phyloP scores from a whole-genome alignment of 345 rosid genomes.

The Linum lewisii region DNA sequence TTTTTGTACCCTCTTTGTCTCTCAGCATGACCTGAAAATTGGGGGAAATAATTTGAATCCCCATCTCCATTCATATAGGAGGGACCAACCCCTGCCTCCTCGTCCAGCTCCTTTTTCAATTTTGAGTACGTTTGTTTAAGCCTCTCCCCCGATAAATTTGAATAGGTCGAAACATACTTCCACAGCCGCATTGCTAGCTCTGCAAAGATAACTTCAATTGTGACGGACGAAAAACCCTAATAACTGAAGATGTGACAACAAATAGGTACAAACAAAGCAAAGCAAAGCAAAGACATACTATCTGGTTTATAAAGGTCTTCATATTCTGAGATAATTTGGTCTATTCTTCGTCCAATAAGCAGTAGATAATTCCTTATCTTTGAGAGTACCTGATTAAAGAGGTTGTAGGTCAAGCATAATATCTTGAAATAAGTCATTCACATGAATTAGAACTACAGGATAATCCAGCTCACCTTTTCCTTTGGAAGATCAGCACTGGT shows the following conservation, averaged over 20 bases:
- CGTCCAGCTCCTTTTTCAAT: slow-evolving; percentile 69
- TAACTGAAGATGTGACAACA: not conserved
- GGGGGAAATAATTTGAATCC: slow-evolving; percentile 34
- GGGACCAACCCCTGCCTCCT: slow-evolving; percentile 63
- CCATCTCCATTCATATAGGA: slow-evolving; percentile 50
- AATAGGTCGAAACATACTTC: slow-evolving; percentile 92
- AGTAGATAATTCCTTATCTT: slow-evolving; percentile 89
- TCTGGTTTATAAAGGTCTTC: slow-evolving; percentile 70
- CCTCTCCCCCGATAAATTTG: slow-evolving; percentile 83
- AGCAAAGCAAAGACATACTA: slow-evolving; percentile 40
- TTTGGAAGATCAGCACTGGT: slow-evolving; percentile 97
- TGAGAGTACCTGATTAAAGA: slow-evolving; percentile 61
- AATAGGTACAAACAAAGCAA: not conserved
- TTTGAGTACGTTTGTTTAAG: slow-evolving; percentile 89
- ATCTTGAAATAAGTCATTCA: not conserved
- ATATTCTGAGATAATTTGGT: slow-evolving; percentile 62
- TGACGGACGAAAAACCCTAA: not conserved
- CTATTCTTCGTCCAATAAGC: slow-evolving; percentile 81
- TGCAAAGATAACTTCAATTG: slow-evolving; percentile 22
- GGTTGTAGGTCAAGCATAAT: not conserved
- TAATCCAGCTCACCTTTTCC: slow-evolving; percentile 45
- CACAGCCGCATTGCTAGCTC: slow-evolving; percentile 84
- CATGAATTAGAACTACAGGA: not conserved
- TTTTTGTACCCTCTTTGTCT: slow-evolving; percentile 51
- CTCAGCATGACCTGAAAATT: slow-evolving; percentile 30